Evolutionary conservation across 768 basidiomycete species (phyloP), one percentile per base, ranked within the genome.

Genomic region (Auriscalpium microsporum): DNA sequence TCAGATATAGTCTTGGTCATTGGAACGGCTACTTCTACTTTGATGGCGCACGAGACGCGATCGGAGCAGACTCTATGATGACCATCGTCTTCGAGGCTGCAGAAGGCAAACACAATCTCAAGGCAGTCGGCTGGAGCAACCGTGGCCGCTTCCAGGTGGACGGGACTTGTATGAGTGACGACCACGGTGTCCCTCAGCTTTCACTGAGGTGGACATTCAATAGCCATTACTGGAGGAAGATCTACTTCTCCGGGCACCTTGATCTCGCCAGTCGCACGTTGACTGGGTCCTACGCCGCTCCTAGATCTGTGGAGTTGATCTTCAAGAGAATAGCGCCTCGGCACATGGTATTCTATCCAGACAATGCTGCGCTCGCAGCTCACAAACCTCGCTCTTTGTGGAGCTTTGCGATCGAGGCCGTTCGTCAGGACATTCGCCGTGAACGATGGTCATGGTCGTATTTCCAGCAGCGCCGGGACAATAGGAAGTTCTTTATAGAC

Each of bases 361-460:
- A 38, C 8, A 49, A 50, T 8, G n/a, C 16, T 2, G 36, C 13
- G 33, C 33, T 62, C 6, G 28, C 48, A 2, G 40, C 36, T 4
- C 48, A 61, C 34, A 55, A 38, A 34, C 34, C 59, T 8, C 49
- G 50, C 4, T 47, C 40, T 9, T 35, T 55, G 19, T 64, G 63
- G 63, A 42, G 13, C 7, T 60, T 50, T 45, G 63, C 63, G 7
- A 53, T 58, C 13, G 17, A 33, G 11, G 57, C 57, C 9, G 40
- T 57, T 23, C 14, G 45, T 21, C 33, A 50, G 38, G 52, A 58
- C 19, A 34, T 64, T 14, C 58, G 55, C 4, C 54, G 57, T 8
- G 36, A 48, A 34, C 19, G 34, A 5, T 64, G 63, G 58, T 48
- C 56, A 19, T 60, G 61, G 63, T 19, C 56, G 4, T 61, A 54